These are phyloP conservation scores for Suillus luteus DNA, from an alignment of 768 basidiomycete genomes.

Conservation along the genomic window DNA sequence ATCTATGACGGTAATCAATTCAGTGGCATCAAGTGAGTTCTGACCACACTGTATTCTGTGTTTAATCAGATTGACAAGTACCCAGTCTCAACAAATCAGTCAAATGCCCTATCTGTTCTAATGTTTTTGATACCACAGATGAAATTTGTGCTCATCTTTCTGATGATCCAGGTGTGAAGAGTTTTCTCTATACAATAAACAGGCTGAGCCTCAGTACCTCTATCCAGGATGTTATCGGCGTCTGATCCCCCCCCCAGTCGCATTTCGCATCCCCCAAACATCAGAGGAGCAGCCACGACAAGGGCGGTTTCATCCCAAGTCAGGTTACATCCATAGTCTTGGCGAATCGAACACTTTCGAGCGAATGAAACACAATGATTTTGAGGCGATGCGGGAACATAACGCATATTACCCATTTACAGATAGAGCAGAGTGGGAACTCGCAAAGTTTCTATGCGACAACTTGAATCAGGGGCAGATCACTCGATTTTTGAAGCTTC, in stretches of 20 bases:
- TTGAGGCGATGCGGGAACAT: neutral
- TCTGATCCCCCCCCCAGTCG: neutral
- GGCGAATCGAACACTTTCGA: neutral
- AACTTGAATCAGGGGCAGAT: conserved; percentile 31
- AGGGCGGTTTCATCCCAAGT: neutral
- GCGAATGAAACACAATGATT: neutral
- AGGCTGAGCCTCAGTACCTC: neutral
- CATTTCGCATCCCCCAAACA: neutral
- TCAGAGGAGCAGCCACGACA: neutral
- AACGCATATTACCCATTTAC: conserved; percentile 37
- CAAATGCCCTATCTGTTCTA: neutral
- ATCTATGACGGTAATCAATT: neutral
- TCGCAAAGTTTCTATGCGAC: conserved; percentile 30
- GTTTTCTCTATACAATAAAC: neutral
- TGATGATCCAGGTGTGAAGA: neutral
- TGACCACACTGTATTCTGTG: neutral
- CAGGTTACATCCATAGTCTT: neutral
- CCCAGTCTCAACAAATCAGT: neutral
- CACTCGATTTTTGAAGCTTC: conserved; percentile 31
- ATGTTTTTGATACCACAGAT: neutral
- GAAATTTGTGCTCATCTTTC: neutral
- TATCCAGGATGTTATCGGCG: neutral
- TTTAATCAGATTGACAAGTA: neutral
- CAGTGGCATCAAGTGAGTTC: neutral
- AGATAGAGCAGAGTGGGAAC: conserved; percentile 33